Evolutionary conservation across 768 basidiomycete genomes (phyloP), one percentile per base, ranked within the genome.

Genomic region (Gloeostereum incarnatum): DNA sequence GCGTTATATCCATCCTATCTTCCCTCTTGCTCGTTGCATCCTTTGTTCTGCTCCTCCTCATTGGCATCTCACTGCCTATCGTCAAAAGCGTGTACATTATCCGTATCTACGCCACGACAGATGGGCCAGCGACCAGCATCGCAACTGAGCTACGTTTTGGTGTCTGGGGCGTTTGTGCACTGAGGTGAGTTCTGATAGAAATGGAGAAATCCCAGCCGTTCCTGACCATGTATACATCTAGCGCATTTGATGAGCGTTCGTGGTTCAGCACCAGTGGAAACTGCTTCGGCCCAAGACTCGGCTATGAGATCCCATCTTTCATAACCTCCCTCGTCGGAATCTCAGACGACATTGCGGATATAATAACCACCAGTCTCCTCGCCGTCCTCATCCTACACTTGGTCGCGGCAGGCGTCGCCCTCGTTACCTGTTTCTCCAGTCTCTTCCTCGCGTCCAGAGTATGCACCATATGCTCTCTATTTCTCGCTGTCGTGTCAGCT

Each of bases 131-230:
- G 23, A 75, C 78, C 8, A 65, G 66, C 43, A 56, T 75, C 9
- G 76, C 77, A 20, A 79, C 76, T 3, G 62, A 68, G 46, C 56
- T 88, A 7, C 68, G 75, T 24, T 81, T 89, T 44, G 89, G 89
- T 3, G 79, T 89, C 4, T 90, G 87, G 81, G 89, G 89, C 1
- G 66, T 80, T 24, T 92, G 89, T 57, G 78, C 78, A 1, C 57
- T 57, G n/a, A 73, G 66, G 76, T 69, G 40, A 41, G 52, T 43
- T 10, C 36, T 17, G 11, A 18, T 3, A 26, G 18, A 6, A 24
- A 10, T 26, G 5, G 24, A 5, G 5, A 23, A 4, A 25, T n/a
- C 4, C 9, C 13, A 18, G 40, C n/a, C 19, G 7, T 7, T n/a
- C 27, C 17, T 14, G 25, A 17, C 3, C 26, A 10, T 30, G 31